A percentile compares a stretch with the other conserved stretches of the same genome.
phyloP scores from a whole-genome alignment of 768 basidiomycete species.

The Xerocomellus amylosporus region DNA sequence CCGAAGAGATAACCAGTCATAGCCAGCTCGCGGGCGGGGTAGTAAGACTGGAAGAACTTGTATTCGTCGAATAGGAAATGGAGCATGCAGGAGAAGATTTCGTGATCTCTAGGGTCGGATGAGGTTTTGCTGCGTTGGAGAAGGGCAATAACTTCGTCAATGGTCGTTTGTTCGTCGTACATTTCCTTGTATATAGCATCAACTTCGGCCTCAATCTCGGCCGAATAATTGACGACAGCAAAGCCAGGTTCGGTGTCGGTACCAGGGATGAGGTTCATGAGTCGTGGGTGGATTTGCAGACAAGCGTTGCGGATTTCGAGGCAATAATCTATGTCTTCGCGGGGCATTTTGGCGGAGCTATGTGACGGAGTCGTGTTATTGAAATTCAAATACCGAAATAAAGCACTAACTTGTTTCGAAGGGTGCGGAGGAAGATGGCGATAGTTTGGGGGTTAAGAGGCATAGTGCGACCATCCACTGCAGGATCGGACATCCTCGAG shows the following conservation, averaged over 20 bases:
- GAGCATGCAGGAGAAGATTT: slow-evolving; percentile 99
- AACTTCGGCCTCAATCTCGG: slow-evolving; percentile 90
- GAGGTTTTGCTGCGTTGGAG: slow-evolving; percentile 86
- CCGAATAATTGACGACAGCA: slow-evolving; percentile 79
- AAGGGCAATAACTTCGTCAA: slow-evolving; percentile 90
- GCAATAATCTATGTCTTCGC: slow-evolving; percentile 80
- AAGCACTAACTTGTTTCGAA: slow-evolving; percentile 71
- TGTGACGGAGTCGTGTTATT: not conserved
- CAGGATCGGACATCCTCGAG: slow-evolving; percentile 71
- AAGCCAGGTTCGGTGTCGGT: slow-evolving; percentile 90
- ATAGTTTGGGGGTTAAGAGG: slow-evolving; percentile 84
- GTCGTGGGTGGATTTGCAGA: slow-evolving; percentile 90
- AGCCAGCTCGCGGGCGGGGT: slow-evolving; percentile 87
- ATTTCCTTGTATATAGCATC: slow-evolving; percentile 96
- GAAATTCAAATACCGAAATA: not conserved
- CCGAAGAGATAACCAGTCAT: slow-evolving; percentile 98
- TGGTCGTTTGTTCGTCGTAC: slow-evolving; percentile 93
- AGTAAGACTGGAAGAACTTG: slow-evolving; percentile 97
- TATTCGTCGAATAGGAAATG: slow-evolving; percentile 99
- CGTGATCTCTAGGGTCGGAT: slow-evolving; percentile 79
- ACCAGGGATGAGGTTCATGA: slow-evolving; percentile 89
- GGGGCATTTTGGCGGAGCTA: slow-evolving; percentile 71
- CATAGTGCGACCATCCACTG: slow-evolving; percentile 78
- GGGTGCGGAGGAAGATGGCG: slow-evolving; percentile 86
- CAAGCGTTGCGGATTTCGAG: slow-evolving; percentile 91